Evolutionary conservation across 1,284 basidiomycete genomes (phyloP), one percentile per base, ranked within the genome.

Genomic region (Ceratobasidium sp.): DNA sequence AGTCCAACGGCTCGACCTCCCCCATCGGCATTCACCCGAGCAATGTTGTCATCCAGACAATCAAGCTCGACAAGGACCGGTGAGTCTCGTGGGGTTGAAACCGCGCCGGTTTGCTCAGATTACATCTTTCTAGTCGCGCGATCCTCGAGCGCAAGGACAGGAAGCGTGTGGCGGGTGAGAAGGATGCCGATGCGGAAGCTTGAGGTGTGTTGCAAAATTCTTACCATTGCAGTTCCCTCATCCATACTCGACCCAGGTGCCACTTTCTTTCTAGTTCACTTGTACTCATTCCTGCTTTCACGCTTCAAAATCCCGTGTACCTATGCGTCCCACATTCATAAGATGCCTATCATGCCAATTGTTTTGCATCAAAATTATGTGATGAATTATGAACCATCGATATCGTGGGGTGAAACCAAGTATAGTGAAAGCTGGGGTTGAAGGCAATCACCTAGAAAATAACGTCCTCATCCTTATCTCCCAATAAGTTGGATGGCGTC

Each of bases 11-110:
- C 79, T 92, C 96, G 77, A 92, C 96, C 75, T 90, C 92, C 76
- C 92, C 94, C 81, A 95, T 98, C 81, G 96, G 96, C 80, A 91
- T 99, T 81, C 92, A 97, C 88, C 96, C 98, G 77, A 95, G 93
- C 86, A 99, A 98, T 84, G 95, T 98, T 76, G 94, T 98, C 80
- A 96, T 99, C 83, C 91, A 91, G 79, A 91, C 86, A 81, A 89
- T 98, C 85, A 98, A 98, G 84, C 85, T 95, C 76, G 93, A 95
- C 85, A 94, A 93, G 83, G 92, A 94, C 83, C 87, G 92, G 91
- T 91, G 65, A 46, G 66, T 56, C 63, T 59, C 22, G 16, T 41
- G 4, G 6, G 16, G 22, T 13, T 24, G 34, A 9, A 8, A 59
- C 19, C 16, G 13, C 24, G 27, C n/a, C 7, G 16, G 19, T 59